These are phyloP conservation scores for Lepidium aucheri DNA, from an alignment of 345 rosid genomes.

Conservation along the genomic window DNA sequence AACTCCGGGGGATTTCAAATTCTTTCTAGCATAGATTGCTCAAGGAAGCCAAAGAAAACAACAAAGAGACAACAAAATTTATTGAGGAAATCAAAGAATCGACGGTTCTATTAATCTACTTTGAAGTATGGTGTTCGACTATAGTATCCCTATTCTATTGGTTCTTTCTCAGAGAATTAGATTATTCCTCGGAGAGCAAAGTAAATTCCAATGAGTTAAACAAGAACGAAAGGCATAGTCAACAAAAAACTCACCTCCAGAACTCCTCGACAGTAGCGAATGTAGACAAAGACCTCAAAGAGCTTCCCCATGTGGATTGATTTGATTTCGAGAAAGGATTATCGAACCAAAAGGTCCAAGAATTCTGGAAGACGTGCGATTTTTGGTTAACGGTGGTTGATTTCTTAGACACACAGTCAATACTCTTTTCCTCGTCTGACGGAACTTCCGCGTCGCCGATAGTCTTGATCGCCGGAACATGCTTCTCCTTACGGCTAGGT, in stretches of 20 bases:
- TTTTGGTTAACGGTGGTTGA: slow-evolving; percentile 9
- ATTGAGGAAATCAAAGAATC: neutral
- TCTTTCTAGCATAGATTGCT: no score
- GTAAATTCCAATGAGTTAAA: neutral
- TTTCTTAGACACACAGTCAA: slow-evolving; percentile 7
- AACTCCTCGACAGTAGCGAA: slow-evolving; percentile 67
- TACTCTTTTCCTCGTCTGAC: slow-evolving; percentile 45
- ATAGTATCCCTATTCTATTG: neutral
- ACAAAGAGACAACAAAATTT: no score
- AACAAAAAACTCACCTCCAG: slow-evolving; percentile 50
- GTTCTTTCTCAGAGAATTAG: neutral
- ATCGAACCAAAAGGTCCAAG: slow-evolving; percentile 94
- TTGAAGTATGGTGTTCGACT: neutral
- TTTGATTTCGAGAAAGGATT: slow-evolving; percentile 45
- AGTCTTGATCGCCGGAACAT: slow-evolving; percentile 7
- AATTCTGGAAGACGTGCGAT: slow-evolving; percentile 56
- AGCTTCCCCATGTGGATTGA: slow-evolving; percentile 65
- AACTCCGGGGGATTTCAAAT: no score
- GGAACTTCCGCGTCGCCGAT: slow-evolving; percentile 29
- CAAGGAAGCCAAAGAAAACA: no score
- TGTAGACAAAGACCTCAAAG: slow-evolving; percentile 64
- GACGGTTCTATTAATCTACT: no score
- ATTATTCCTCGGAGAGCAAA: no score
- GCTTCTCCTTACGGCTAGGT: slow-evolving; percentile 1
- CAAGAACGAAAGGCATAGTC: neutral